phyloP scores from a whole-genome alignment of 208 protist genomes.

The Trypanosoma platydactyli region DNA sequence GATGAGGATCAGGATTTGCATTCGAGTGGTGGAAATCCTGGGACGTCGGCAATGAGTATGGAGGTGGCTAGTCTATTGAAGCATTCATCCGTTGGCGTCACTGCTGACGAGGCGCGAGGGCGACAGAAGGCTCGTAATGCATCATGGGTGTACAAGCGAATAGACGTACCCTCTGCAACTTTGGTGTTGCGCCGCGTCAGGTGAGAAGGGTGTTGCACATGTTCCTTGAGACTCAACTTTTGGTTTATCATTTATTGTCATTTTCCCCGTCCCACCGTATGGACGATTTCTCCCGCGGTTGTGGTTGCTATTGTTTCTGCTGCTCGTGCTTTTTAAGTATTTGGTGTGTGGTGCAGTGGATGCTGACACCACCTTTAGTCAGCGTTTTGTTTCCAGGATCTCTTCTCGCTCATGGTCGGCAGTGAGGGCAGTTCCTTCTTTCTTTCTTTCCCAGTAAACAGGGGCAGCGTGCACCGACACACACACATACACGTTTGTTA shows the following conservation, averaged over 20 bases:
- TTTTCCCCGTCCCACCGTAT: background rate
- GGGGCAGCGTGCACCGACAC: too few relatives aligned
- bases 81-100: constrained; percentile 55
- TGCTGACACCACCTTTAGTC: too few relatives aligned
- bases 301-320: background rate
- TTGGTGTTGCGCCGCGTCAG: constrained; percentile 33
- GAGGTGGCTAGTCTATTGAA: constrained; percentile 65
- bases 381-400: too few relatives aligned
- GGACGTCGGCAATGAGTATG: background rate
- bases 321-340: too few relatives aligned
- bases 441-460: background rate
- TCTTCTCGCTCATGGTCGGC: too few relatives aligned
- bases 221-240: too few relatives aligned
- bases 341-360: too few relatives aligned
- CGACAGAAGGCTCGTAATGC: constrained; percentile 24
- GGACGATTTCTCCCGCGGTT: background rate
- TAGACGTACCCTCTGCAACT: constrained; percentile 47
- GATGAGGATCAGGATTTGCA: background rate
- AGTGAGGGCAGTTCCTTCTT: background rate
- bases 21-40: background rate
- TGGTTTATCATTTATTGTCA: background rate
- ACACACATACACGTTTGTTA: background rate
- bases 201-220: background rate
- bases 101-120: constrained; percentile 58
- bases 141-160: constrained; percentile 43